phyloP scores from a whole-genome alignment of 495 filamentous ascomycete species.

The Daldinia loculata region DNA sequence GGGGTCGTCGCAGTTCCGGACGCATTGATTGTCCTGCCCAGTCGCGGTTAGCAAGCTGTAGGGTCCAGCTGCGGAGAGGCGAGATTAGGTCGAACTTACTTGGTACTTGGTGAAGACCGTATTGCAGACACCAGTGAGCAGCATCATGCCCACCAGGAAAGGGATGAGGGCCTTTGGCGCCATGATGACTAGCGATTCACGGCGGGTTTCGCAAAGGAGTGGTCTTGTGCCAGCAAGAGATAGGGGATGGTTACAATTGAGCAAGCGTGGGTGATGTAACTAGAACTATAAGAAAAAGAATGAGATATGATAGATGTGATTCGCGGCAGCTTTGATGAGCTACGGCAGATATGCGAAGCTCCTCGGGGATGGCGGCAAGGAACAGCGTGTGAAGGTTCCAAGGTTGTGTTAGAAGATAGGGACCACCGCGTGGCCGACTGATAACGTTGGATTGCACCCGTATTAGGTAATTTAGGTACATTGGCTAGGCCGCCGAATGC shows the following conservation, averaged over 20 bases:
- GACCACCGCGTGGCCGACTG: slow-evolving; percentile 15
- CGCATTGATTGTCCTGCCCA: slow-evolving; percentile 90
- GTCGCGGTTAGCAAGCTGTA: slow-evolving; percentile 7
- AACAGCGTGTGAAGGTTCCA: neutral
- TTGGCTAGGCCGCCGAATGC: slow-evolving; percentile 13
- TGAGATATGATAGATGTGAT: neutral
- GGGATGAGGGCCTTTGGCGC: slow-evolving; percentile 70
- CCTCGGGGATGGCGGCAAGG: slow-evolving; percentile 17
- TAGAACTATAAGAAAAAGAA: slow-evolving; percentile 6
- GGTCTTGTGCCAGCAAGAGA: slow-evolving; percentile 24
- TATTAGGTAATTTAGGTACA: slow-evolving; percentile 21
- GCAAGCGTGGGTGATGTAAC: neutral
- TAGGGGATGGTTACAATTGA: slow-evolving; percentile 12
- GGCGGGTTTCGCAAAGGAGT: slow-evolving; percentile 1
- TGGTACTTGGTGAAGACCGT: slow-evolving; percentile 97
- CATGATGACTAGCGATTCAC: slow-evolving; percentile 44
- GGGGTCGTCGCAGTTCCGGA: slow-evolving; percentile 82
- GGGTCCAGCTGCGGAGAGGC: neutral
- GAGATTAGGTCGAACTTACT: slow-evolving; percentile 54
- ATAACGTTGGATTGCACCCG: slow-evolving; percentile 14
- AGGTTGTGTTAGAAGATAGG: slow-evolving; percentile 20
- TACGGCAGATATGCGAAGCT: slow-evolving; percentile 24
- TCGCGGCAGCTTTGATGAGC: slow-evolving; percentile 30
- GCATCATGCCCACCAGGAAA: slow-evolving; percentile 91
- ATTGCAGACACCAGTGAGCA: slow-evolving; percentile 89